Evolutionary conservation across 768 basidiomycete genomes (phyloP).

Genomic region (Boletus edulis): DNA sequence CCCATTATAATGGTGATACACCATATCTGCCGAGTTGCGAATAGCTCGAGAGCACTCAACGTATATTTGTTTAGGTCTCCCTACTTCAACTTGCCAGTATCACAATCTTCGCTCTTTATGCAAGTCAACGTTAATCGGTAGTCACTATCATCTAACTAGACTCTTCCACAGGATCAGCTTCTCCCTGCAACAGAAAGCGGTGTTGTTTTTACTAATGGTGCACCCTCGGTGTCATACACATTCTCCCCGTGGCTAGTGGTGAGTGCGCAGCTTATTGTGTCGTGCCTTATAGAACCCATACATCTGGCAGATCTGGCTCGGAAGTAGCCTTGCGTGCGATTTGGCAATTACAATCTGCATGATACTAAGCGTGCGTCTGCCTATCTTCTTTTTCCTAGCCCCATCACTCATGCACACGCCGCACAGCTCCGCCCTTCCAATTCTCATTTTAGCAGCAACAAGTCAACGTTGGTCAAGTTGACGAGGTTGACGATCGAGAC

Average conservation of each 20-base stretch:
- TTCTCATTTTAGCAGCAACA: neutral
- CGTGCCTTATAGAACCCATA: neutral
- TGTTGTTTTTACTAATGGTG: no score
- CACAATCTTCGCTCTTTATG: no score
- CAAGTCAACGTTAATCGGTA: no score
- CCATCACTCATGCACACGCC: neutral
- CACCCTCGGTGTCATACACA: no score
- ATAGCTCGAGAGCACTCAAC: no score
- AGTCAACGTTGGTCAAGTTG: slow-evolving; percentile 1
- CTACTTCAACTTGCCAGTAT: no score
- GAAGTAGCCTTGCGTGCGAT: slow-evolving; percentile 16
- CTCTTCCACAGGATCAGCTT: no score
- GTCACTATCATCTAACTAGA: no score
- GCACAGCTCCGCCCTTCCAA: slow-evolving; percentile 14
- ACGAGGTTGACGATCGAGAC: slow-evolving; percentile 25
- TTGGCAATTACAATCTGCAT: slow-evolving; percentile 21
- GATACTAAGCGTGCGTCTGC: slow-evolving; percentile 7
- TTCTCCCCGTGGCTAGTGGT: slow-evolving; percentile 7
- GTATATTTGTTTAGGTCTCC: no score
- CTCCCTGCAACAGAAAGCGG: no score
- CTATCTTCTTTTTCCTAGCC: neutral
- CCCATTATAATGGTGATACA: no score
- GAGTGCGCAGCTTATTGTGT: neutral
- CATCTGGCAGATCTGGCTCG: slow-evolving; percentile 20
- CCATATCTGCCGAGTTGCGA: neutral